phyloP scores from a whole-genome alignment of 2,329 filamentous ascomycete genomes.

The Torrubiellomyces zombiae region DNA sequence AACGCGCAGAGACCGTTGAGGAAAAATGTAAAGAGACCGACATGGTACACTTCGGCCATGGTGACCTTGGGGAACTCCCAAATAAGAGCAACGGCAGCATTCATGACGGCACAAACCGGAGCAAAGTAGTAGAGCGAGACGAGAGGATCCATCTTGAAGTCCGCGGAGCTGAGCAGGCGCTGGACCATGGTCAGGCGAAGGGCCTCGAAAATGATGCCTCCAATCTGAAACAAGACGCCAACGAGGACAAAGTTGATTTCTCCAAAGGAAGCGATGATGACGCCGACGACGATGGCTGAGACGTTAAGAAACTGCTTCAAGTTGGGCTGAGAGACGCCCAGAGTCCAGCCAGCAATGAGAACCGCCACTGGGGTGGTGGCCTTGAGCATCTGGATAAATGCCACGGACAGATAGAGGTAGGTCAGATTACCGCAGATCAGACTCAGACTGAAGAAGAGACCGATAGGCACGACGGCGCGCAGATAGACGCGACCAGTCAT shows the following conservation, averaged over 20 bases:
- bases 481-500: slow-evolving; percentile 93
- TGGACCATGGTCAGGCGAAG: slow-evolving; percentile 73
- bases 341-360: slow-evolving; percentile 72
- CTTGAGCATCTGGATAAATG: slow-evolving; percentile 99
- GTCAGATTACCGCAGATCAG: slow-evolving; percentile 94
- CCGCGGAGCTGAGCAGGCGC: slow-evolving; percentile 61
- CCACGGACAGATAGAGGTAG: slow-evolving; percentile 86
- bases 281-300: slow-evolving; percentile 84
- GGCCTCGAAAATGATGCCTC: slow-evolving; percentile 67
- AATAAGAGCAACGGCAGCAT: slow-evolving; percentile 54
- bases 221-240: slow-evolving; percentile 65
- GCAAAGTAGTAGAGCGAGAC: slow-evolving; percentile 86
- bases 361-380: slow-evolving; percentile 92
- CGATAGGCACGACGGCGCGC: slow-evolving; percentile 85
- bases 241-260: slow-evolving; percentile 84
- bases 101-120: slow-evolving; percentile 69
- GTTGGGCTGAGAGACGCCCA: slow-evolving; percentile 72
- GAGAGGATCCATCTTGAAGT: slow-evolving; percentile 85
- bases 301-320: slow-evolving; percentile 83
- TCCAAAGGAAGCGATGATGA: slow-evolving; percentile 83
- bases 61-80: slow-evolving; percentile 56
- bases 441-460: slow-evolving; percentile 87
- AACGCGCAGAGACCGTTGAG: slow-evolving; percentile 66
- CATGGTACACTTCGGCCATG: slow-evolving; percentile 53
- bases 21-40: slow-evolving; percentile 57